Evolutionary conservation across 176 grass and related monocot species (phyloP), one percentile per base, ranked within the genome.

Genomic region (Oryza nivara): DNA sequence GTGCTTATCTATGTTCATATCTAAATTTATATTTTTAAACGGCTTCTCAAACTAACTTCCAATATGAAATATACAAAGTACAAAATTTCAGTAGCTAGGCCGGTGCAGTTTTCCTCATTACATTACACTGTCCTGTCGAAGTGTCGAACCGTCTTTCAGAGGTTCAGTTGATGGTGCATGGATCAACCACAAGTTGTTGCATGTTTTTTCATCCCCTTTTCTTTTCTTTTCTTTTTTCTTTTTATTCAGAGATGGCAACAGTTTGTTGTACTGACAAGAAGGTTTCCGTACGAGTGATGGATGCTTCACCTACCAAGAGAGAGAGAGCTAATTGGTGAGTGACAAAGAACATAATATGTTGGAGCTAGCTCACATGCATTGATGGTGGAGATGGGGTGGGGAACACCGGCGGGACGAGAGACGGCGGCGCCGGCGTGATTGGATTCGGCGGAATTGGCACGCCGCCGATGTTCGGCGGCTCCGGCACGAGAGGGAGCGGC

Each of bases 401-500:
- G 0, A 85, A n/a, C 20, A 85, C 3, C 66, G 88, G 88, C 0
- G 88, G 88, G 43, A 89, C 65, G 32, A 89, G 83, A 0, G 88
- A 76, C 16, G 88, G 88, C 65, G 88, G 88, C 1, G 83, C 83
- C 0, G 83, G 88, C 65, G 83, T 89, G 52, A 89, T 22, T 9
- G 88, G 88, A 83, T 89, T 89, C 5, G 88, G 88, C 19, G 83
- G 66, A 54, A 89, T 82, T 0, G 88, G 88, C 83, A 89, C 88
- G 78, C 88, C 88, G 44, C 88, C 88, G 22, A 86, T 20, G 88
- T 89, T 89, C 0, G 83, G 88, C 11, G 88, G 88, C 66, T 89
- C 88, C 32, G 88, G 83, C 52, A 89, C 88, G 4, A 89, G 17
- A 32, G 88, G 88, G 11, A 89, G 6, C 44, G 88, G 83, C 44